These are phyloP conservation scores for Phytophthora cajani DNA, from an alignment of 352 stramenopile genomes.

Conservation along the genomic window DNA sequence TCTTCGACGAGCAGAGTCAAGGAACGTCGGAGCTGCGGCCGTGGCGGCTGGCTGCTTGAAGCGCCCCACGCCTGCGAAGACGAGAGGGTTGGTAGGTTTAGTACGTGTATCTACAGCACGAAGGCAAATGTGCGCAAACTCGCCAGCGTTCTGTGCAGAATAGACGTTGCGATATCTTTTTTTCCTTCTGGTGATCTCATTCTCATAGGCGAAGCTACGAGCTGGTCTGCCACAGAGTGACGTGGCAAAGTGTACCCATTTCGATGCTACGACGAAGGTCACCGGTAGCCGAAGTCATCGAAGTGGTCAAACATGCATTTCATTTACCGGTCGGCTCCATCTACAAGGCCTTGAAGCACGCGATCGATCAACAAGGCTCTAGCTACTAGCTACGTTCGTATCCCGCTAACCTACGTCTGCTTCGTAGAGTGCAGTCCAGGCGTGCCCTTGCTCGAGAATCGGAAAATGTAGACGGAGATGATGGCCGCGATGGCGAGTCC, in stretches of 20 bases:
- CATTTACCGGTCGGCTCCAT: slow-evolving; percentile 19
- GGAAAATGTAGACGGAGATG: slow-evolving; percentile 67
- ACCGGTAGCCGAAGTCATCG: background rate
- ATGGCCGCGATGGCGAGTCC: slow-evolving; percentile 57
- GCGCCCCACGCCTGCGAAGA: slow-evolving; percentile 18
- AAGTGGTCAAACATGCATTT: slow-evolving; percentile 20
- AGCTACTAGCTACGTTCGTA: slow-evolving; percentile 18
- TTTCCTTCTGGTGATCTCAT: background rate
- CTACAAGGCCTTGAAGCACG: slow-evolving; percentile 7
- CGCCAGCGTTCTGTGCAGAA: slow-evolving; percentile 37
- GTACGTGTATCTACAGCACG: slow-evolving; percentile 42
- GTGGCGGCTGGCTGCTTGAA: slow-evolving; percentile 4
- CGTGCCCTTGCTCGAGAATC: slow-evolving; percentile 50
- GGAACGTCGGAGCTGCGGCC: slow-evolving; percentile 13
- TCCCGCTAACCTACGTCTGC: slow-evolving; percentile 33
- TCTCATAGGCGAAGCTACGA: background rate
- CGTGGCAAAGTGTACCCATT: background rate
- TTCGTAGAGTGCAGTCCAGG: slow-evolving; percentile 33
- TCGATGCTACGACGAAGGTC: background rate
- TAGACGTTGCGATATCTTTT: slow-evolving; percentile 46
- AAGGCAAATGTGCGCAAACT: slow-evolving; percentile 39
- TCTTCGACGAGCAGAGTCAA: slow-evolving; percentile 31
- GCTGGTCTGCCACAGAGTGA: background rate
- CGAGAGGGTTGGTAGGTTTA: slow-evolving; percentile 41
- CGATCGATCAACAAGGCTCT: slow-evolving; percentile 11